Evolutionary conservation across 768 basidiomycete species (phyloP).

Genomic region (Boletus vermiculosoides): DNA sequence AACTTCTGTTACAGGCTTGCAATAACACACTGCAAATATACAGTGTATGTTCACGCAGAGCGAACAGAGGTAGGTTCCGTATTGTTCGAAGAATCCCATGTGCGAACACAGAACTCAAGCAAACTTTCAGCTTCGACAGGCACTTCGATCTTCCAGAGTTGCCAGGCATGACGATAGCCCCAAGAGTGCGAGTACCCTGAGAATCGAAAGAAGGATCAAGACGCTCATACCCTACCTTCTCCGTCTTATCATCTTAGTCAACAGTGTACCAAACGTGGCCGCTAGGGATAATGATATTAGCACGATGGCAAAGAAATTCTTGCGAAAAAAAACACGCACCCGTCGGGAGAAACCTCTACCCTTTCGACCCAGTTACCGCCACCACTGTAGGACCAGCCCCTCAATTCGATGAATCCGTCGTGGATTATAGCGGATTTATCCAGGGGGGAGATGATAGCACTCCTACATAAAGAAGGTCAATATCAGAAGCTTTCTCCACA

Average conservation of each 20-base stretch:
- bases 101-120: constrained; percentile 54
- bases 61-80: constrained; percentile 55
- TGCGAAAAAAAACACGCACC: neutral
- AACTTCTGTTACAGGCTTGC: constrained; percentile 31
- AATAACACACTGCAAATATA: constrained; percentile 25
- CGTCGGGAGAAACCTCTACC: constrained; percentile 46
- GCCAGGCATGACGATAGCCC: constrained; percentile 56
- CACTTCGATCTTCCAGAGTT: constrained; percentile 50
- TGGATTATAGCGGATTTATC: constrained; percentile 49
- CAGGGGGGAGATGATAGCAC: constrained; percentile 7
- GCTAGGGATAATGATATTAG: neutral
- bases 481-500: neutral
- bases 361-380: constrained; percentile 56
- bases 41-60: constrained; percentile 58
- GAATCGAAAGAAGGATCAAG: neutral
- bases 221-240: constrained; percentile 4
- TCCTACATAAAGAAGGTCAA: constrained; percentile 1
- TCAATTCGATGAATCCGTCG: constrained; percentile 44
- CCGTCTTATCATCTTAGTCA: constrained; percentile 14
- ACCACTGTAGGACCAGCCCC: constrained; percentile 45
- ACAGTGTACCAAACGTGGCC: constrained; percentile 19
- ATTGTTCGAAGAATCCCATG: constrained; percentile 59
- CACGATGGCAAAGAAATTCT: neutral
- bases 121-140: constrained; percentile 56
- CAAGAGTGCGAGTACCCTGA: constrained; percentile 12